A percentile compares a stretch with the other conserved stretches of the same genome.
Conservation (phyloP, 1,284 basidiomycete species). For the Ganoderma lucidum region DNA sequence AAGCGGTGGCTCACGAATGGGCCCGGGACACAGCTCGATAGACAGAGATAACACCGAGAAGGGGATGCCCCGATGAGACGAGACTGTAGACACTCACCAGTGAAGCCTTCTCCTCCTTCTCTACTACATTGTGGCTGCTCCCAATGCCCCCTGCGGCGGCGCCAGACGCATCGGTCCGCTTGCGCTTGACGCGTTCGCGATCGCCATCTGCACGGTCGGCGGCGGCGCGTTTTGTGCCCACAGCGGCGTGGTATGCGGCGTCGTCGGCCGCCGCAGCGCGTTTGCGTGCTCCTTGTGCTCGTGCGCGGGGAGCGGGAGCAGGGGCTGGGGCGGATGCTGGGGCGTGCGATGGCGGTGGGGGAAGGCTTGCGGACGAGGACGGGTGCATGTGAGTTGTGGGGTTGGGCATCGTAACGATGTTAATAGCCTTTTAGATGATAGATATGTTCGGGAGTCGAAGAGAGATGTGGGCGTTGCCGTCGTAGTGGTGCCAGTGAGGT, state of each 20-base stretch:
- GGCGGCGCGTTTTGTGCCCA: conserved; percentile 38
- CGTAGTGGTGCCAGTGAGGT: neutral
- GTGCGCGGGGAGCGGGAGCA: conserved; percentile 26
- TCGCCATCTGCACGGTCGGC: conserved; percentile 59
- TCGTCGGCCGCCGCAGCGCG: conserved; percentile 40
- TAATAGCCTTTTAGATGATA: neutral
- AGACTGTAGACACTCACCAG: conserved; percentile 44
- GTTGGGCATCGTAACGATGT: conserved; percentile 1
- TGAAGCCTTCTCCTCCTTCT: conserved; percentile 49
- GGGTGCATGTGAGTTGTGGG: conserved; percentile 11
- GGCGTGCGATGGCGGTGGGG: neutral
- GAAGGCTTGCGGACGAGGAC: neutral
- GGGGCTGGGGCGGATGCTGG: conserved; percentile 1
- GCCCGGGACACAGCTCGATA: neutral
- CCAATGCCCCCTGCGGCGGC: conserved; percentile 33
- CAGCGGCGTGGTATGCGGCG: conserved; percentile 41
- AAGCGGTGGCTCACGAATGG: neutral
- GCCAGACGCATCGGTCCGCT: conserved; percentile 59
- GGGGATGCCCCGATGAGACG: neutral
- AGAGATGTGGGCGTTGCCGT: neutral
- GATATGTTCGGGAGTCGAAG: neutral
- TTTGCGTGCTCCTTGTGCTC: conserved; percentile 37
- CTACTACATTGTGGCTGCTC: conserved; percentile 26
- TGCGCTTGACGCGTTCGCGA: conserved; percentile 68
- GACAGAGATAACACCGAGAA: neutral